Evolutionary conservation across 1,139 yeast species (phyloP).

Genomic region (Debaryomycetaceae sp.): DNA sequence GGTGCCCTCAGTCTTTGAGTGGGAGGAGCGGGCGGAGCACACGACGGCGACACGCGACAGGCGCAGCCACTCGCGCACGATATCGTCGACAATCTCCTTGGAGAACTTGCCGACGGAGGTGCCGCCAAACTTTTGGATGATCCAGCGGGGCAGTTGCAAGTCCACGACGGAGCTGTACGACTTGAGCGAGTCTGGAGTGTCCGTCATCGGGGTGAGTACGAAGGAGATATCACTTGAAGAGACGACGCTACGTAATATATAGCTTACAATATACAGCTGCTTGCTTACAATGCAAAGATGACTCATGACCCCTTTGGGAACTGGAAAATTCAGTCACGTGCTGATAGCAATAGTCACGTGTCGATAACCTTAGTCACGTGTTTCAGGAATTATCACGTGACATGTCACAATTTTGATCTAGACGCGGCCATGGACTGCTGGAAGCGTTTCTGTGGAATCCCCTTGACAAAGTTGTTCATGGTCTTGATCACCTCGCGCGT

Average conservation of each 20-base stretch:
- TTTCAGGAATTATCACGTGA: neutral
- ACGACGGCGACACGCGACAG: conserved; percentile 78
- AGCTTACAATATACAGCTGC: too few relatives aligned
- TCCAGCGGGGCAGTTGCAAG: conserved; percentile 46
- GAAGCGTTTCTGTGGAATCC: conserved; percentile 67
- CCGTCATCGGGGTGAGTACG: neutral
- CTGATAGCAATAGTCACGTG: too few relatives aligned
- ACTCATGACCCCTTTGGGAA: conserved; percentile 3
- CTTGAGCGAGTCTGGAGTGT: conserved; percentile 1
- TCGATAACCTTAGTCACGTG: too few relatives aligned
- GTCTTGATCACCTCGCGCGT: conserved; percentile 62
- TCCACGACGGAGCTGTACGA: conserved; percentile 36
- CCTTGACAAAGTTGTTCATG: conserved; percentile 57
- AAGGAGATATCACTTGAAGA: too few relatives aligned
- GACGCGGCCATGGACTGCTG: conserved; percentile 35
- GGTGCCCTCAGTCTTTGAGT: conserved; percentile 89
- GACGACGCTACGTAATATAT: too few relatives aligned
- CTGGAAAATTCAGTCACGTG: conserved; percentile 5
- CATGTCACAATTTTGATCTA: neutral
- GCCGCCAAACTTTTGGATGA: conserved; percentile 94
- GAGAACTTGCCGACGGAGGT: conserved; percentile 97
- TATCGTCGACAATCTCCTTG: conserved; percentile 69
- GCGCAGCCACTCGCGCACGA: conserved; percentile 55
- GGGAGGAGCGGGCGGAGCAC: conserved; percentile 88
- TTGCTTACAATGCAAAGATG: neutral